phyloP scores from a whole-genome alignment of 768 basidiomycete species.

The Galerina marginata region DNA sequence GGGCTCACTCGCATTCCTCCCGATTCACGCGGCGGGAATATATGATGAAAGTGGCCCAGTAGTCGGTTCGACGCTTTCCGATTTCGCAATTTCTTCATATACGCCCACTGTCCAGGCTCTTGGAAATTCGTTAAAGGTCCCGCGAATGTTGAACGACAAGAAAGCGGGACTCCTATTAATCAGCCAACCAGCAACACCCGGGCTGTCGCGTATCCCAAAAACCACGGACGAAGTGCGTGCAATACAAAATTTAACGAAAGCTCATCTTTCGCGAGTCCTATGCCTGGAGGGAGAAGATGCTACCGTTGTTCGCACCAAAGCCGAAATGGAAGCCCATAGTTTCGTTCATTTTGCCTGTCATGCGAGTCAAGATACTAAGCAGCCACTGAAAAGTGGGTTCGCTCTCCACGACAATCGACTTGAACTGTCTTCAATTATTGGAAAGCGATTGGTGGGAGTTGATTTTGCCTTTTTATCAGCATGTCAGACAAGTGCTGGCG shows the following conservation, averaged over 20 bases:
- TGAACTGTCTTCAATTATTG: conserved; percentile 15
- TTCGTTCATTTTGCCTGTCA: conserved; percentile 42
- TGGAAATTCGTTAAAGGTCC: neutral
- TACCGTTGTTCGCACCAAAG: conserved; percentile 15
- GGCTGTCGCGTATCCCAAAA: conserved; percentile 9
- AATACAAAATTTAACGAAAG: neutral
- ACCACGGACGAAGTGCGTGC: conserved; percentile 9
- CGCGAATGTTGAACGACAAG: no score
- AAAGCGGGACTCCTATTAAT: conserved; percentile 6
- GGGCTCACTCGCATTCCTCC: neutral
- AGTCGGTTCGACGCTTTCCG: neutral
- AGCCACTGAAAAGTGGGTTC: conserved; percentile 30
- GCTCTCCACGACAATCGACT: conserved; percentile 24
- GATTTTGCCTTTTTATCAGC: conserved; percentile 46
- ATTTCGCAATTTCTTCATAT: conserved; percentile 21
- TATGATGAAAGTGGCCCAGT: neutral
- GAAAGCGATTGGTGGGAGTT: conserved; percentile 8
- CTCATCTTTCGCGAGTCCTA: conserved; percentile 23
- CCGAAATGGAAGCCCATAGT: conserved; percentile 16
- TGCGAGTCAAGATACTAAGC: conserved; percentile 29
- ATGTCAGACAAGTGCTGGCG: conserved; percentile 42
- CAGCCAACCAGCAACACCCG: conserved; percentile 10
- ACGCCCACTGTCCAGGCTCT: conserved; percentile 14
- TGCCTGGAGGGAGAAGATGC: conserved; percentile 16
- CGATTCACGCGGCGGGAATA: conserved; percentile 20